phyloP scores from a whole-genome alignment of 257 asterid genomes.

The Solanum lignicaule region DNA sequence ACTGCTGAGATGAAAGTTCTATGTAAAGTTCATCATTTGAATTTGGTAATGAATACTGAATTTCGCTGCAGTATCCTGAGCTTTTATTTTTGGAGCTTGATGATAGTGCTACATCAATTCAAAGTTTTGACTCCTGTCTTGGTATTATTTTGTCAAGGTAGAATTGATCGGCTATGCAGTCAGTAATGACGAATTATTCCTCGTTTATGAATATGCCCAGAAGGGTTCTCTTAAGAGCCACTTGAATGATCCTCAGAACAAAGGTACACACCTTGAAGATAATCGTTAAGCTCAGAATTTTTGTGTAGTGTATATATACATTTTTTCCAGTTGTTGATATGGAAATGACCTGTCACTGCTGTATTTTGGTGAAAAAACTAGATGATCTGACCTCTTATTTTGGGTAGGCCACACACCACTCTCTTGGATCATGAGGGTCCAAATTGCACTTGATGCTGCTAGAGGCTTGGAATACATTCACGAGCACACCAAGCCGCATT shows the following conservation, averaged over 20 bases:
- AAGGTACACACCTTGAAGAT: conserved; percentile 34
- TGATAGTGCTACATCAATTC: not conserved
- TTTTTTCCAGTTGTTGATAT: not conserved
- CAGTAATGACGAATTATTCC: conserved; percentile 73
- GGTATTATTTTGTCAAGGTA: conserved; percentile 54
- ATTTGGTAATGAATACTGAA: conserved; percentile 57
- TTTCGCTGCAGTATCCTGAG: not conserved
- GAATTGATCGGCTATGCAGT: conserved; percentile 92
- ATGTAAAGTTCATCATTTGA: conserved; percentile 94
- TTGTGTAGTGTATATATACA: not conserved
- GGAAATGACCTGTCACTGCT: not conserved
- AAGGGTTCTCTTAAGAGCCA: conserved; percentile 85
- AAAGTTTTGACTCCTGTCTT: conserved; percentile 13
- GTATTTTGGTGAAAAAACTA: not conserved
- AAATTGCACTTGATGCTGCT: conserved; percentile 98
- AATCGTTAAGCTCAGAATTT: not conserved
- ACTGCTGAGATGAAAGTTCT: conserved; percentile 92
- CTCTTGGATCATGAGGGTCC: conserved; percentile 90
- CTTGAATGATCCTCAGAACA: conserved; percentile 83
- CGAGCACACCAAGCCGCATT: conserved; percentile 94
- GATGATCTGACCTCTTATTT: not conserved
- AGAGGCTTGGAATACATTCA: conserved; percentile 95
- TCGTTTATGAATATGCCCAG: conserved; percentile 80
- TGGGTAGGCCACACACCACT: conserved; percentile 67
- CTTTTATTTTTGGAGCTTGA: not conserved